Base-by-base conservation (phyloP, 2,329 filamentous ascomycete genomes). In the Diatrype stigma region DNA sequence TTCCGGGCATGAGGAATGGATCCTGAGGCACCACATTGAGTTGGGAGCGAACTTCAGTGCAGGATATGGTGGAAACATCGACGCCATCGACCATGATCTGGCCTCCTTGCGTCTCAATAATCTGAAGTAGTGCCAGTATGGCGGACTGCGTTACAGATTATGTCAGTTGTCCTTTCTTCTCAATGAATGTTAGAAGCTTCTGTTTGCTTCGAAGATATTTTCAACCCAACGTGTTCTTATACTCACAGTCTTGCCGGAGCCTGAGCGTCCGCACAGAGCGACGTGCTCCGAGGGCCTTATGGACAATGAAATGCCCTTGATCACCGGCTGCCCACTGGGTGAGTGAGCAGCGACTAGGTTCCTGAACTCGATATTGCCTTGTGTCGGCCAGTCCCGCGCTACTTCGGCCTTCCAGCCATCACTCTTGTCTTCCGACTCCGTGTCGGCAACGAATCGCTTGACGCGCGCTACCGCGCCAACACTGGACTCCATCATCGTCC, bases 401-500 rank as follows among this genome's bases (percentile, higher is more conserved):
- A 30, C 26, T 10, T 30, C 26, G 26, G 26, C 26, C 26, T 30
- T 30, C 6, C 26, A 30, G 26, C 26, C 26, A 10, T 10, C 26
- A 10, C 26, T 6, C 22, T 37, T 50, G 11, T 45, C 38, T 17
- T 59, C 56, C 5, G 32, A 21, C 2, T 32, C 32, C 3, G 49
- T 48, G 7, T 49, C 42, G 14, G 14, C 34, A 7, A 37, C 34
- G n/a, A 37, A 37, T n/a, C 45, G 28, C 34, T 51, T 50, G 28
- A 56, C 50, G 14, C 54, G 44, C 1, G 54, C 44, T 5, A 65
- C 56, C 11, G 62, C 61, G 3, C 59, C 62, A 5, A 65, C 48
- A 3, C 58, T 61, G 3, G 59, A 63, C 47, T 65, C 62, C 6
- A 64, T 44, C 22, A 51, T 50, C 10, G 62, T 63, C 51, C 56